A percentile compares a stretch with the other conserved stretches of the same genome.
Evolutionary conservation across 2,329 filamentous ascomycete species (phyloP).

Genomic region (Pseudopyricularia javanii): DNA sequence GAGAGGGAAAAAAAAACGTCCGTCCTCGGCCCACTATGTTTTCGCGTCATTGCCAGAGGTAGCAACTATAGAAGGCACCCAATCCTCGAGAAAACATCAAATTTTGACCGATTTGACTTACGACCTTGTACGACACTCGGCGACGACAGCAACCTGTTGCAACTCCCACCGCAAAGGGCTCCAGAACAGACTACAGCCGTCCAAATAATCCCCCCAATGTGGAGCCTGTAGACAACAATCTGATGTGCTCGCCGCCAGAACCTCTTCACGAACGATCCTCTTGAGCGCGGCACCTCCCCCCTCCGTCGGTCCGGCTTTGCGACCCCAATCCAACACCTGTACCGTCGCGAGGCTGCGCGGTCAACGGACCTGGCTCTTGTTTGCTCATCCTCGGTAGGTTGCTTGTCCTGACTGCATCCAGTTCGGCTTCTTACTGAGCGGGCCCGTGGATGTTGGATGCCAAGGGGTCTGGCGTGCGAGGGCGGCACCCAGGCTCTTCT

Average conservation of each 20-base stretch:
- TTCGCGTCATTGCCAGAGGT: neutral
- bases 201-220: neutral
- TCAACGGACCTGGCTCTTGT: neutral
- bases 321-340: neutral
- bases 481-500: neutral
- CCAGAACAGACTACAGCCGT: too few relatives aligned
- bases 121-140: neutral
- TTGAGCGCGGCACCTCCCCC: neutral
- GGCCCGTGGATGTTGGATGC: neutral
- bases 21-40: neutral
- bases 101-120: neutral
- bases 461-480: neutral
- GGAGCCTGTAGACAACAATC: neutral
- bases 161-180: too few relatives aligned
- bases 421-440: neutral
- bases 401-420: neutral
- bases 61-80: neutral
- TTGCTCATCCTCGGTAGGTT: neutral
- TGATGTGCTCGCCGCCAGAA: neutral
- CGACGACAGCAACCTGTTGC: neutral
- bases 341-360: neutral
- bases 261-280: neutral
- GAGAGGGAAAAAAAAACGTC: neutral
- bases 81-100: neutral
- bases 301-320: neutral